Base-by-base conservation (phyloP, 768 basidiomycete genomes). In the Amanita pallidorosea region DNA sequence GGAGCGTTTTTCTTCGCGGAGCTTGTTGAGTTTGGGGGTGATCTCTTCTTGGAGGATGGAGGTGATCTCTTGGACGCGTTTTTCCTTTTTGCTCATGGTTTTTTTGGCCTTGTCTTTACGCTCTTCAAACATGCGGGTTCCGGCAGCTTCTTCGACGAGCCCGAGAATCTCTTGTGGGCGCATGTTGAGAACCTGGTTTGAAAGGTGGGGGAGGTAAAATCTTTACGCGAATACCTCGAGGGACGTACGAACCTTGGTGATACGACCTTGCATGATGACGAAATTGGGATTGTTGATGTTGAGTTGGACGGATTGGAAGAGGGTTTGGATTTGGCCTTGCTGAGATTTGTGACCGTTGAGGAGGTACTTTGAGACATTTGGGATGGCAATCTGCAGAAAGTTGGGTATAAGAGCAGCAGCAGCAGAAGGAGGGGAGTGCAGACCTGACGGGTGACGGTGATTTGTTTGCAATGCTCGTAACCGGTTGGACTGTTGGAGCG, bases 201-300 rank as follows among this genome's bases (percentile, higher is more conserved):
- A 4, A 11, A 4, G 29, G 8, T 20, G 7, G 9, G 18, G 13
- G 12, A 13, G 31, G 29, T 29, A 34, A 9, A 43, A 49, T n/a
- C n/a, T n/a, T n/a, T n/a, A 49, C 42, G 37, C 44, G 11, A 22
- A 29, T 4, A 17, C 11, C 15, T 12, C 1, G 18, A 22, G 3
- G 31, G 20, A 8, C 18, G 7, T 8, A 57, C 66, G 36, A 29
- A 88, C 94, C 72, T 98, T 99, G 9, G 96, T 99, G 63, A 99
- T 99, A 45, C 94, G 89, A 25, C 96, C 95, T 67, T 99, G 96
- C 95, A 98, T 98, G 64, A 98, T 97, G 53, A 99, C 76, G 70
- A 98, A 98, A 64, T 98, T 98, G 40, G 96, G 96, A 66, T 97
- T 97, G 69, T 98, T 99, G 76, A 99, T 98, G 63, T 98, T 98